A percentile compares a stretch with the other conserved stretches of the same genome.
Evolutionary conservation across 164 flowering plant genomes (phyloP).

Genomic region (Umbilicus rupestris): DNA sequence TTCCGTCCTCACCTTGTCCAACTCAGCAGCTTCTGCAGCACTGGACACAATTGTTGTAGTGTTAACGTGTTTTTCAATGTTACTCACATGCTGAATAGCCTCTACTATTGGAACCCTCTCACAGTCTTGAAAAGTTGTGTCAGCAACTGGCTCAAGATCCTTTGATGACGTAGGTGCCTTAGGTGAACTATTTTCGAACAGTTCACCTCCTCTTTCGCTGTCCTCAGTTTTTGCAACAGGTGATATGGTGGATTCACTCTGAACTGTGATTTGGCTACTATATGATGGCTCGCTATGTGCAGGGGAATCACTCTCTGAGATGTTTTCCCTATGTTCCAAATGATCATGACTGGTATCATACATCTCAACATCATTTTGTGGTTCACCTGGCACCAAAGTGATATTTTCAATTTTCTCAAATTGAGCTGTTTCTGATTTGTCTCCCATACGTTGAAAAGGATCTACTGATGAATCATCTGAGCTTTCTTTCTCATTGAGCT

Average conservation of each 20-base stretch:
- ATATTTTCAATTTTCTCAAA: conserved; percentile 18
- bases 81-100: conserved; percentile 20
- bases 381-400: conserved; percentile 17
- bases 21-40: conserved; percentile 35
- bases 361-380: conserved; percentile 14
- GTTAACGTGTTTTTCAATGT: conserved; percentile 26
- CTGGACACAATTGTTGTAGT: conserved; percentile 32
- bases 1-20: conserved; percentile 70
- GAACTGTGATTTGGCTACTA: conserved; percentile 19
- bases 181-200: conserved; percentile 11
- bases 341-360: conserved; percentile 24
- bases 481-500: conserved; percentile 19
- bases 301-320: conserved; percentile 18
- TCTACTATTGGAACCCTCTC: conserved; percentile 22
- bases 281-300: conserved; percentile 19
- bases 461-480: conserved; percentile 20
- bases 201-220: conserved; percentile 24
- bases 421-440: conserved; percentile 17
- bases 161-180: conserved; percentile 18
- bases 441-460: conserved; percentile 21
- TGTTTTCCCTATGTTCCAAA: conserved; percentile 19
- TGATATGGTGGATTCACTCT: conserved; percentile 20
- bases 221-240: conserved; percentile 17
- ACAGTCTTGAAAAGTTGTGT: conserved; percentile 24
- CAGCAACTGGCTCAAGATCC: conserved; percentile 19